Conservation (phyloP, 1,139 yeast genomes). For the Kluyveromyces marxianus region DNA sequence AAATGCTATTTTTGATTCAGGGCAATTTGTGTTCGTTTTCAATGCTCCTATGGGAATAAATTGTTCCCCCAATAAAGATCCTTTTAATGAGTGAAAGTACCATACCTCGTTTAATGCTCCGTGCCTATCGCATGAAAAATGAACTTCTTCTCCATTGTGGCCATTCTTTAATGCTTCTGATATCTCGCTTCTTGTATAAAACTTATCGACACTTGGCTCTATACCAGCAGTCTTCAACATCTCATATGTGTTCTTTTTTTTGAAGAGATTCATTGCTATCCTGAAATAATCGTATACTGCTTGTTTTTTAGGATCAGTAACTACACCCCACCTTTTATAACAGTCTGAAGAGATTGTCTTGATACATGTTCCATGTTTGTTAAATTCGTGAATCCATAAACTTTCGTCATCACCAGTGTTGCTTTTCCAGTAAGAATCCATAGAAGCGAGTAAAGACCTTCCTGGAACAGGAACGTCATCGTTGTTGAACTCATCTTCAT, state of each 20-base stretch:
- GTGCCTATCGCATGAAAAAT: constrained; percentile 60
- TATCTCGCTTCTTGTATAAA: constrained; percentile 61
- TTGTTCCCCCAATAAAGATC: constrained; percentile 60
- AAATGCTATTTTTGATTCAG: constrained; percentile 60
- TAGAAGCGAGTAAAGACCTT: constrained; percentile 44
- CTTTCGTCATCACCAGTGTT: constrained; percentile 65
- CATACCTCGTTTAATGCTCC: constrained; percentile 78
- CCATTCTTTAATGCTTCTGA: constrained; percentile 52
- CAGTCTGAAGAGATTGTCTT: constrained; percentile 70
- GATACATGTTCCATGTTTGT: constrained; percentile 93
- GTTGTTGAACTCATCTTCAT: constrained; percentile 29
- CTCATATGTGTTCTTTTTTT: constrained; percentile 60
- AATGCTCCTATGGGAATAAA: constrained; percentile 62
- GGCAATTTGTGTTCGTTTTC: constrained; percentile 50
- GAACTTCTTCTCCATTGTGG: constrained; percentile 55
- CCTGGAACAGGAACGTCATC: constrained; percentile 36
- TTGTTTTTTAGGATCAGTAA: constrained; percentile 30
- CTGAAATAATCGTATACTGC: constrained; percentile 76
- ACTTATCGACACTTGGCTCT: constrained; percentile 50
- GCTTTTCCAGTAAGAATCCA: constrained; percentile 70
- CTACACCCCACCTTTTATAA: constrained; percentile 36
- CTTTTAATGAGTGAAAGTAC: constrained; percentile 77
- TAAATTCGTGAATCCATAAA: constrained; percentile 89
- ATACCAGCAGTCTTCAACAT: constrained; percentile 65
- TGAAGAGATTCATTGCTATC: constrained; percentile 56